Evolutionary conservation across 257 asterid genomes (phyloP).

Genomic region (Plantago ovata): DNA sequence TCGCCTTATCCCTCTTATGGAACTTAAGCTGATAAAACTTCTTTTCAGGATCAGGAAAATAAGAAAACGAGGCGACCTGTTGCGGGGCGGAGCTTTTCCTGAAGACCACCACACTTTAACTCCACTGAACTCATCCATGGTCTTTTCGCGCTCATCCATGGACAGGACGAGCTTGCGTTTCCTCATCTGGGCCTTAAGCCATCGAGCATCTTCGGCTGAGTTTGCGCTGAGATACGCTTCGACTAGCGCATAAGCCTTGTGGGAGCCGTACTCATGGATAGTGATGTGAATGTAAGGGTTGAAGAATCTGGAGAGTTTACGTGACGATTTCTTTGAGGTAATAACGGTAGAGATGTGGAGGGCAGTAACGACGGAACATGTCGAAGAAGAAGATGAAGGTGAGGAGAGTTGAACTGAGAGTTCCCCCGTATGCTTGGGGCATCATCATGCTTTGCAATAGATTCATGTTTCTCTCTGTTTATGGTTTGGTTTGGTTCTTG

Average conservation of each 20-base stretch:
- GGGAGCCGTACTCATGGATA: neutral
- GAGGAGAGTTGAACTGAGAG: conserved; percentile 2
- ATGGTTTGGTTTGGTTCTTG: neutral
- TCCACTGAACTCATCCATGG: conserved; percentile 4
- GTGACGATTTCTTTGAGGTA: neutral
- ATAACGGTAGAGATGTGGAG: neutral
- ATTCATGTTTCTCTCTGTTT: neutral
- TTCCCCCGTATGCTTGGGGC: neutral
- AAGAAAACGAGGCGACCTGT: neutral
- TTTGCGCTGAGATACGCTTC: neutral
- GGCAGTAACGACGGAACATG: conserved; percentile 7
- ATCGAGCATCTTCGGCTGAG: neutral
- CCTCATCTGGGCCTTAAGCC: neutral
- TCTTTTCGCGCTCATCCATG: conserved; percentile 2
- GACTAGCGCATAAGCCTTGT: neutral
- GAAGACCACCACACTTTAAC: neutral
- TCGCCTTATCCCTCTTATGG: conserved; percentile 23
- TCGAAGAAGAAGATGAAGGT: conserved; percentile 5
- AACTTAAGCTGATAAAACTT: conserved; percentile 24
- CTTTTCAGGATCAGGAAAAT: conserved; percentile 15
- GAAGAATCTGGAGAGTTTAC: neutral
- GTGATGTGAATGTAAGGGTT: conserved; percentile 11
- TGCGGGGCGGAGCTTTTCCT: neutral
- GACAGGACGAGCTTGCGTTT: neutral
- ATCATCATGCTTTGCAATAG: neutral